Base-by-base conservation (phyloP, 1,284 basidiomycete species). In the Psilocybe mexicana region DNA sequence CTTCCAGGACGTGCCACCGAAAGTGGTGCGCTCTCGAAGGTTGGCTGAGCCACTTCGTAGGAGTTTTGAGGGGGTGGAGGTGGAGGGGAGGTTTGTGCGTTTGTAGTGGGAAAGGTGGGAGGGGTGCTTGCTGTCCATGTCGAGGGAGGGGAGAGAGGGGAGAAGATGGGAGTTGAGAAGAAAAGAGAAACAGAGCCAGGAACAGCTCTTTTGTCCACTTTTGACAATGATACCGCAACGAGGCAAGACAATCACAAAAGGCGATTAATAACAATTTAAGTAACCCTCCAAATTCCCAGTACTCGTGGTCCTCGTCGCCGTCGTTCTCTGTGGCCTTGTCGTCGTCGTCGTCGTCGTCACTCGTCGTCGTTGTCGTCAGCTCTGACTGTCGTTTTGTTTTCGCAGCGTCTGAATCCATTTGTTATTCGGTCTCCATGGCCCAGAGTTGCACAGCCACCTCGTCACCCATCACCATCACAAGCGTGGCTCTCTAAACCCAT, bases 1-100 rank as follows among this genome's bases (percentile, higher is more conserved):
- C 57, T 65, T 68, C 67, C 65, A 68, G 3, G 61, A 50, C 14
- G 53, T 52, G 14, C 63, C 64, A 35, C 58, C 55, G 26, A 68
- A 67, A 7, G 61, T 60, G 35, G 56, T 61, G 28, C 62, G 63
- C 54, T 68, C 64, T 33, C 61, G 57, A 18, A 65, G 28, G 33
- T 60, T 63, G 23, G 54, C 63, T 18, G 54, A 18, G 46, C 62
- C 62, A 48, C 52, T 60, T 49, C 64, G 53, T 30, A 65, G 44
- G 30, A 58, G 54, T 48, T 49, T 59, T 7, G 56, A 18, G 18
- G 18, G 42, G 36, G 43, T 36, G 18, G 58, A 47, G 18, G 54
- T 44, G 6, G 56, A 45, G 25, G 48, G 23, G 38, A 56, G 24
- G 43, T 59, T 59, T 28, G 60, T 48, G 42, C 50, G 43, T 30